Evolutionary conservation across 108 stramenopile species (phyloP).

Genomic region (Licmophora abbreviata): DNA sequence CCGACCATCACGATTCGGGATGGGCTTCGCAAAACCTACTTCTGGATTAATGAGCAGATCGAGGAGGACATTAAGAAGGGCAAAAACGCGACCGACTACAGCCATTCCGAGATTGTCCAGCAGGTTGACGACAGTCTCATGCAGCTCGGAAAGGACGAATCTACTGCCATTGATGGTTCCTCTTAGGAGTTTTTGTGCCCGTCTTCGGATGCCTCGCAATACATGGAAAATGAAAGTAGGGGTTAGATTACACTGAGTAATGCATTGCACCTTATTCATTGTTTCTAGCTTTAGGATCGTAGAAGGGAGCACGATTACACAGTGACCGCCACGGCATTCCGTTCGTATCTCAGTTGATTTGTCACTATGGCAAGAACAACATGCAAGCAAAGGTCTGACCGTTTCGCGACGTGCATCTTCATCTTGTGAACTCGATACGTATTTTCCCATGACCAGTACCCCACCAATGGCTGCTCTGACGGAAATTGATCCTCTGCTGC

Average conservation of each 20-base stretch:
- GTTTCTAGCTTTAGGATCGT: no score
- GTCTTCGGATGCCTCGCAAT: no score
- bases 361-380: conserved; percentile 35
- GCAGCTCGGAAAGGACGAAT: conserved; percentile 73
- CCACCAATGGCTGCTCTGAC: conserved; percentile 22
- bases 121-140: conserved; percentile 86
- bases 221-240: no score
- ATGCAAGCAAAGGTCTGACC: conserved; percentile 39
- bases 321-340: conserved; percentile 29
- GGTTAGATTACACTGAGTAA: no score
- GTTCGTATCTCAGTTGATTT: conserved; percentile 38
- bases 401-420: conserved; percentile 36
- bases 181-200: no score
- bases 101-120: conserved; percentile 82
- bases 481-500: neutral
- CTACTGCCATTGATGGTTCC: conserved; percentile 26
- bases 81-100: conserved; percentile 52
- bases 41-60: conserved; percentile 94
- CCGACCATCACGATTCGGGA: conserved; percentile 83
- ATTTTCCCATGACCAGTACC: conserved; percentile 43
- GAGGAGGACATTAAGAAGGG: conserved; percentile 58
- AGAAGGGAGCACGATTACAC: no score
- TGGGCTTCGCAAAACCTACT: conserved; percentile 89
- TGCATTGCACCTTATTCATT: no score
- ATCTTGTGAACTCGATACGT: conserved; percentile 27